Evolutionary conservation across 73 alveolate genomes (phyloP), one percentile per base, ranked within the genome.

Genomic region (Blepharisma stoltei): DNA sequence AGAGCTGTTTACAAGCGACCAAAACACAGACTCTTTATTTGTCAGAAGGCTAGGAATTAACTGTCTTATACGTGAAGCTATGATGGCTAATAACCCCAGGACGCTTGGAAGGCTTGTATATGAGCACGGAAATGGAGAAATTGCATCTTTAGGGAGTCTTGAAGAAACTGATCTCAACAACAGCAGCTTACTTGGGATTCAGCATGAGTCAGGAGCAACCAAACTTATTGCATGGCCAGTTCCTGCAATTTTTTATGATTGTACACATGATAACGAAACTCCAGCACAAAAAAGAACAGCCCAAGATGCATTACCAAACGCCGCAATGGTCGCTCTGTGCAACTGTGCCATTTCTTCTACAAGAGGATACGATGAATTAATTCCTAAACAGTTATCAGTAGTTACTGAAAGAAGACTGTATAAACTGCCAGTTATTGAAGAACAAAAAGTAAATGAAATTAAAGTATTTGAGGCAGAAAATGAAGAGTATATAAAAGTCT

Each of bases 271-370:
- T 43, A 78, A 60, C 27, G 60, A 54, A 69, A 78, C 68, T 27
- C 71, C 65, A 37, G 54, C 44, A 45, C 45, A 68, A 78, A 41
- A 70, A 44, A 78, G 82, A 70, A 90, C 86, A 49, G 87, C 86
- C n/a, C 80, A 86, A 37, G 79, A 69, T 5, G 65, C 65, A 7
- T 46, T 69, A 4, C 82, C 80, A 32, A 78, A 44, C 32, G 71
- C 66, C n/a, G 80, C 82, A 49, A 44, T 54, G 20, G 54, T 70
- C n/a, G 71, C 49, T 43, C 18, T 78, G 48, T n/a, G 44, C 20
- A 78, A 69, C 18, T 68, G 86, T 47, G 47, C 85, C 5, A 70
- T 70, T 38, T 84, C 80, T 11, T n/a, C 52, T 32, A 47, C 71
- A 11, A 60, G 83, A 66, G 83, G 86, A 25, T 38, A 27, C 50